Evolutionary conservation across 2,329 filamentous ascomycete species (phyloP).

Genomic region (Cyphellophora europaea): DNA sequence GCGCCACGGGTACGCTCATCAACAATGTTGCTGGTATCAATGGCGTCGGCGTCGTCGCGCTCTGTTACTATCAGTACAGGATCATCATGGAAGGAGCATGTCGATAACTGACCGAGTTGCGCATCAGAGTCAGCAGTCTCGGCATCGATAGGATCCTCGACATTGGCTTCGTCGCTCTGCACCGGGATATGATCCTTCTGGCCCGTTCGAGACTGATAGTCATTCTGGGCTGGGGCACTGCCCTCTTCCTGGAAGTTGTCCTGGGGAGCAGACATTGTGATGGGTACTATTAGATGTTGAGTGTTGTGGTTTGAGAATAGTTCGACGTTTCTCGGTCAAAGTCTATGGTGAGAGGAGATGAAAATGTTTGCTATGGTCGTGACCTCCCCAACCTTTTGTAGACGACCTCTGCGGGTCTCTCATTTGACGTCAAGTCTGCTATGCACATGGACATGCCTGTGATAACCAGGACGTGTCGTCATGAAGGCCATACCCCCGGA

Average conservation of each 20-base stretch:
- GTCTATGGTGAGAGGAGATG: too few species aligned
- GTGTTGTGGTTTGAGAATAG: too few species aligned
- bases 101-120: constrained; percentile 31
- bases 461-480: too few species aligned
- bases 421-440: too few species aligned
- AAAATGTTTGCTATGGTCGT: too few species aligned
- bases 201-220: constrained; percentile 38
- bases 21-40: constrained; percentile 39
- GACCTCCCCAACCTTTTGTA: too few species aligned
- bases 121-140: constrained; percentile 37
- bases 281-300: too few species aligned
- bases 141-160: constrained; percentile 37
- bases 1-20: constrained; percentile 38
- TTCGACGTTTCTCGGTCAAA: too few species aligned
- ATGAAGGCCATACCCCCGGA: too few species aligned
- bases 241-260: neutral
- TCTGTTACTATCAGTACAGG: constrained; percentile 5
- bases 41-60: constrained; percentile 38
- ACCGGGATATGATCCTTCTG: constrained; percentile 36
- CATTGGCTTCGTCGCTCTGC: constrained; percentile 34
- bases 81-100: neutral
- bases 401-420: too few species aligned
- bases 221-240: constrained; percentile 30
- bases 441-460: too few species aligned
- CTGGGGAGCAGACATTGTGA: too few species aligned